Base-by-base conservation (phyloP, 345 rosid genomes). In the Pistacia integerrima region DNA sequence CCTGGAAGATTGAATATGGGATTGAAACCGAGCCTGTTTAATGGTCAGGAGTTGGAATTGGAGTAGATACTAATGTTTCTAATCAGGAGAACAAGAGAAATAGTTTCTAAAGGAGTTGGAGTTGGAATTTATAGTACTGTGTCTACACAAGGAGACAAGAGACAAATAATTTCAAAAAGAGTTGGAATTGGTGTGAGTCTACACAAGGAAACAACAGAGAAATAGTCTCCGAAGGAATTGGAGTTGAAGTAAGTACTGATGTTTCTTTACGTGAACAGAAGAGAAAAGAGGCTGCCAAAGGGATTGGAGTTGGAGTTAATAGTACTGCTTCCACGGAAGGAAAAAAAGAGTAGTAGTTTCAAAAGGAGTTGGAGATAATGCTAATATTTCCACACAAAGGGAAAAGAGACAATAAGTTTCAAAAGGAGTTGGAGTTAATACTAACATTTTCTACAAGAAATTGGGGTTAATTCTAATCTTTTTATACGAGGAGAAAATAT, bases 351-450 rank as follows among this genome's bases (percentile, higher is more conserved):
- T 22, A 25, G 28, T 4, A n/a, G 3, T 10, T 67, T 46, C 36
- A 22, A 46, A 22, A 20, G 69, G 54, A 44, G 54, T n/a, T 44
- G 69, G 69, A 66, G 5, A n/a, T 66, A 67, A 49, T 69, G 72
- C 22, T 51, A 38, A 7, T 52, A 20, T 52, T 25, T 38, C 59
- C 10, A 28, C 25, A 8, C 41, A 16, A 28, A 60, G 16, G 12
- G 18, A 69, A 28, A 28, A 17, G 72, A 68, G 22, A 68, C 20
- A 49, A 28, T 4, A 49, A 25, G 41, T 68, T 25, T 28, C 56
- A 7, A 14, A 14, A 28, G 20, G 13, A 51, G 59, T 69, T 69
- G 72, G 59, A 30, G 46, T 16, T 36, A 22, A 30, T 51, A 41
- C 22, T 51, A 35, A 13, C 51, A 20, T n/a, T 67, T 22, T 52